These are phyloP conservation scores for Mycena belliarum DNA, from an alignment of 768 basidiomycete genomes.

Conservation along the genomic window DNA sequence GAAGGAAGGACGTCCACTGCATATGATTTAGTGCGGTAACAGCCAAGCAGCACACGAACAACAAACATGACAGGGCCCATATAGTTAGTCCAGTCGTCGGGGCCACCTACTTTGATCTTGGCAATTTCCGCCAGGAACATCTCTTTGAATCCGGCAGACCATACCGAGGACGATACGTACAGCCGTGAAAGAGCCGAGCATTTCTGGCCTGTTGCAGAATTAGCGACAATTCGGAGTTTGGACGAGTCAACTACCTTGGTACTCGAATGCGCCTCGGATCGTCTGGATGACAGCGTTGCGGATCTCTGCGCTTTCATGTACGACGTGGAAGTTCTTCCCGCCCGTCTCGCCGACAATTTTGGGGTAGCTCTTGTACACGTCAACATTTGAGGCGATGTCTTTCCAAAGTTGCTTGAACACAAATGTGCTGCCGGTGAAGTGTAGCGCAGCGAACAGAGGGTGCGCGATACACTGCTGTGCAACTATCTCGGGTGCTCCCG, in stretches of 20 bases:
- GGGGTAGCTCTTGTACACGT: slow-evolving; percentile 87
- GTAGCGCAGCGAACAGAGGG: slow-evolving; percentile 80
- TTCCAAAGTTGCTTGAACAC: slow-evolving; percentile 98
- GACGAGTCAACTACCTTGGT: slow-evolving; percentile 63
- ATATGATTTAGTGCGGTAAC: neutral
- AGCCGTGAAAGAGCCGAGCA: slow-evolving; percentile 92
- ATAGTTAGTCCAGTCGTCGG: slow-evolving; percentile 79
- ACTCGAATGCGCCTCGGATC: slow-evolving; percentile 91
- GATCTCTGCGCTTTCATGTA: slow-evolving; percentile 86
- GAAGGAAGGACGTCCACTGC: slow-evolving; percentile 80
- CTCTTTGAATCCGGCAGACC: slow-evolving; percentile 86
- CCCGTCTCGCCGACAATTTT: slow-evolving; percentile 98
- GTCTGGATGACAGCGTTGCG: slow-evolving; percentile 88
- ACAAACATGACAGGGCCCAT: slow-evolving; percentile 94
- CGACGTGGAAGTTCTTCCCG: slow-evolving; percentile 97
- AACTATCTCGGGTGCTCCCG: slow-evolving; percentile 84
- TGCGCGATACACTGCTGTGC: slow-evolving; percentile 74
- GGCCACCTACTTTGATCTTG: slow-evolving; percentile 84
- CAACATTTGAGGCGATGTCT: slow-evolving; percentile 86
- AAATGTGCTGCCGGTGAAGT: slow-evolving; percentile 95
- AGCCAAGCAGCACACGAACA: no score
- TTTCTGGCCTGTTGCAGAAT: slow-evolving; percentile 70
- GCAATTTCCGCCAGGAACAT: slow-evolving; percentile 70
- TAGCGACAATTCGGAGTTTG: neutral
- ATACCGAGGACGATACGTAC: slow-evolving; percentile 86